phyloP scores from a whole-genome alignment of 192 early-diverging fungal genomes.

The Dimargaris xerosporica region DNA sequence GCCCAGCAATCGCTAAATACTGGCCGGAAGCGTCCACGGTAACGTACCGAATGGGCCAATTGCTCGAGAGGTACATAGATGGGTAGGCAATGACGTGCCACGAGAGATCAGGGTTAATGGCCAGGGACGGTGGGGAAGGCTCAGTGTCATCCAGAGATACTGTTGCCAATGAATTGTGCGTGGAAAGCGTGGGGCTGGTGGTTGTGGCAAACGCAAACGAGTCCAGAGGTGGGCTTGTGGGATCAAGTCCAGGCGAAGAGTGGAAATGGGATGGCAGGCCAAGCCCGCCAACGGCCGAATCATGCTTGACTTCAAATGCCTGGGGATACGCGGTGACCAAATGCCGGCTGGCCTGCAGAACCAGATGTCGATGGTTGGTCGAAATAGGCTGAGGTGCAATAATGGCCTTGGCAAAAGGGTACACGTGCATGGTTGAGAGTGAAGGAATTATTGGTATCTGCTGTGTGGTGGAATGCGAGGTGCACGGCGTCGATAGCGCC shows the following conservation, averaged over 20 bases:
- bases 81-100: constrained; percentile 4
- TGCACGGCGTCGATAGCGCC: too few species aligned
- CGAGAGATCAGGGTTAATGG: constrained; percentile 2
- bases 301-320: neutral
- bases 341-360: constrained; percentile 6
- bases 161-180: too few species aligned
- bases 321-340: neutral
- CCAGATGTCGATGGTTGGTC: neutral
- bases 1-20: constrained; percentile 73
- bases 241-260: too few species aligned
- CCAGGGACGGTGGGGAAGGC: too few species aligned
- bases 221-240: too few species aligned
- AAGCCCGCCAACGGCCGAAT: too few species aligned
- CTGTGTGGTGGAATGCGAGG: neutral
- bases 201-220: too few species aligned
- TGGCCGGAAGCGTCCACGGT: constrained; percentile 50
- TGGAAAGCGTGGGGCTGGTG: too few species aligned
- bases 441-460: too few species aligned
- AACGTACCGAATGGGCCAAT: constrained; percentile 31
- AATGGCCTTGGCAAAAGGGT: neutral
- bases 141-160: too few species aligned
- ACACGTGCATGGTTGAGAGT: neutral
- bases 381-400: neutral
- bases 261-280: too few species aligned
- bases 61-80: neutral